Conservation (phyloP, 257 asterid species). For the Fraxinus pennsylvanica region DNA sequence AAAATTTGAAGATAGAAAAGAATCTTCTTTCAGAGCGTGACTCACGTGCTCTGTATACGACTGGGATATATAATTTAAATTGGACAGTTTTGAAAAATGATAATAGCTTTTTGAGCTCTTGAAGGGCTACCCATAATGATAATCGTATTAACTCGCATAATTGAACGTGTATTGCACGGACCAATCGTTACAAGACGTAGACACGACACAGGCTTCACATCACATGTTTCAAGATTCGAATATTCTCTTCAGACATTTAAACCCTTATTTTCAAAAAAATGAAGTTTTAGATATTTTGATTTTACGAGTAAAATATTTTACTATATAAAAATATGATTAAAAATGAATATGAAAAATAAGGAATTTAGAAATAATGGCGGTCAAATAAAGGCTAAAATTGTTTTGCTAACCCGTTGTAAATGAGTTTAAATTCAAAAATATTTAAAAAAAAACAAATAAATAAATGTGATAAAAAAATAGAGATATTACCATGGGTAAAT, state of each 20-base stretch:
- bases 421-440: too few relatives aligned
- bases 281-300: too few relatives aligned
- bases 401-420: too few relatives aligned
- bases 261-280: too few relatives aligned
- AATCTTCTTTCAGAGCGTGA: slow-evolving; percentile 26
- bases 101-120: slow-evolving; percentile 26
- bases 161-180: not conserved
- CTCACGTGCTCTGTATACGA: slow-evolving; percentile 17
- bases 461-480: too few relatives aligned
- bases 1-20: slow-evolving; percentile 1
- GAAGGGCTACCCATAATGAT: slow-evolving; percentile 18
- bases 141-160: not conserved
- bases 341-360: too few relatives aligned
- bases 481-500: too few relatives aligned
- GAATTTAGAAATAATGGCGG: too few relatives aligned
- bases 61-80: slow-evolving; percentile 10
- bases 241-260: not conserved
- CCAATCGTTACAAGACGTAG: not conserved
- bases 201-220: not conserved
- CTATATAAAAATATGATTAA: too few relatives aligned
- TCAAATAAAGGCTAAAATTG: too few relatives aligned
- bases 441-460: too few relatives aligned
- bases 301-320: too few relatives aligned
- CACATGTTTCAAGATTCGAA: not conserved
- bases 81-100: slow-evolving; percentile 4